Base-by-base conservation (phyloP, 2,329 filamentous ascomycete species). In the Penicillium sp. region DNA sequence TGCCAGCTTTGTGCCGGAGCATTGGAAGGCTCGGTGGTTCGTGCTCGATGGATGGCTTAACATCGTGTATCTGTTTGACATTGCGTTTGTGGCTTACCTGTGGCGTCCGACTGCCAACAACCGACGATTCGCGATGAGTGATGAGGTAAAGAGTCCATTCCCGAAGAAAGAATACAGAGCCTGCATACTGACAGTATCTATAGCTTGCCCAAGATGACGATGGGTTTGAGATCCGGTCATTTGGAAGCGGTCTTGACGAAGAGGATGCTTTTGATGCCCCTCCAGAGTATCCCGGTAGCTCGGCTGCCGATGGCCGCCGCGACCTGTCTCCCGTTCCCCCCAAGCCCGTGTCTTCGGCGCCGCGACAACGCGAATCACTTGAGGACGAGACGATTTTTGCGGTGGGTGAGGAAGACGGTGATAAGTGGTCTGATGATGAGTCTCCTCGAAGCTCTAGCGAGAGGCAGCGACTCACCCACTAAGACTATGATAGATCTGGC, bases 11-110 rank as follows among this genome's bases (percentile, higher is more conserved):
- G 91, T 96, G 4, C 94, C 94, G 1, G 90, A 90, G 63, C 93
- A 99, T 74, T 99, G 94, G 94, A 93, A 97, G 76, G 92, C 90
- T 4, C 81, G 94, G 54, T 99, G 94, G 94, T 99, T 99, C 68
- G 84, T 99, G 39, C 82, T 99, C 17, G 94, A 99, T 68, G 94
- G 94, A 49, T 99, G 94, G 94, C 80, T 97, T 44, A 97, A 97
- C 71, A 75, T 99, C 48, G 93, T 99, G 13, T 99, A 97, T 75
- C 85, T 99, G 58, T 90, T 89, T 53, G 93, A 99, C 66, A 91
- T 99, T 21, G 86, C 85, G 48, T 97, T 93, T 74, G 84, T 99
- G 59, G 91, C 94, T 18, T 99, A 97, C 72, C 81, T 99, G 46
- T 99, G 94, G 94, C 83, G 94, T 41, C 94, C 94, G 6, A 97